Conservation (phyloP, 805 yeast genomes). For the Sungouiella thailandica region DNA sequence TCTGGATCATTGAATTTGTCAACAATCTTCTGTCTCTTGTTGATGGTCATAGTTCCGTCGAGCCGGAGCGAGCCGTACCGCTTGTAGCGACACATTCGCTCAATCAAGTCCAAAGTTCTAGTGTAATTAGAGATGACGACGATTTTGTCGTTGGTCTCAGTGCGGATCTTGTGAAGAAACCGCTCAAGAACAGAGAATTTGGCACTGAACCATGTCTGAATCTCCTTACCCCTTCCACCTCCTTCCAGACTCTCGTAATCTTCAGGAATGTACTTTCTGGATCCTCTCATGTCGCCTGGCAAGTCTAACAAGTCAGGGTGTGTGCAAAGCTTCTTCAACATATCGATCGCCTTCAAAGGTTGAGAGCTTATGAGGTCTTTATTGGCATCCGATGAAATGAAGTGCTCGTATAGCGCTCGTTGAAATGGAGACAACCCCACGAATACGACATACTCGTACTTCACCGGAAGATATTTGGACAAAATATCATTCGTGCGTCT, state of each 20-base stretch:
- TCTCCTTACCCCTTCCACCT: conserved; percentile 59
- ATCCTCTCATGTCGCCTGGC: conserved; percentile 73
- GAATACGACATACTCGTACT: conserved; percentile 95
- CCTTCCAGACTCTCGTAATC: conserved; percentile 45
- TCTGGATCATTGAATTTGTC: conserved; percentile 90
- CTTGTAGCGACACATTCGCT: conserved; percentile 70
- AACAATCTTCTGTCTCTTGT: conserved; percentile 88
- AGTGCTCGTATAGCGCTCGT: conserved; percentile 60
- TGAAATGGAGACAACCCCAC: conserved; percentile 81
- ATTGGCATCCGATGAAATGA: conserved; percentile 75
- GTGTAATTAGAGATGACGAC: conserved; percentile 94
- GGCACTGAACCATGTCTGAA: conserved; percentile 81
- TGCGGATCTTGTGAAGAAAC: conserved; percentile 69
- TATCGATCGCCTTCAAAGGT: conserved; percentile 84
- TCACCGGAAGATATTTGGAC: conserved; percentile 90
- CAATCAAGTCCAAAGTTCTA: conserved; percentile 87
- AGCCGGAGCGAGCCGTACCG: conserved; percentile 75
- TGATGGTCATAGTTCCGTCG: conserved; percentile 90
- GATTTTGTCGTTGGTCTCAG: conserved; percentile 89
- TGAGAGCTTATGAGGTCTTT: conserved; percentile 64
- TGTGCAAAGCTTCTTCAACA: conserved; percentile 84
- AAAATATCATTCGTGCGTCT: conserved; percentile 93
- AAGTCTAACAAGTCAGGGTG: conserved; percentile 84
- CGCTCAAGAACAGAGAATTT: conserved; percentile 82
- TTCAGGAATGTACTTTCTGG: conserved; percentile 62